Evolutionary conservation across 371 early-diverging fungal genomes (phyloP).

Genomic region (Aphelidium insulamus): DNA sequence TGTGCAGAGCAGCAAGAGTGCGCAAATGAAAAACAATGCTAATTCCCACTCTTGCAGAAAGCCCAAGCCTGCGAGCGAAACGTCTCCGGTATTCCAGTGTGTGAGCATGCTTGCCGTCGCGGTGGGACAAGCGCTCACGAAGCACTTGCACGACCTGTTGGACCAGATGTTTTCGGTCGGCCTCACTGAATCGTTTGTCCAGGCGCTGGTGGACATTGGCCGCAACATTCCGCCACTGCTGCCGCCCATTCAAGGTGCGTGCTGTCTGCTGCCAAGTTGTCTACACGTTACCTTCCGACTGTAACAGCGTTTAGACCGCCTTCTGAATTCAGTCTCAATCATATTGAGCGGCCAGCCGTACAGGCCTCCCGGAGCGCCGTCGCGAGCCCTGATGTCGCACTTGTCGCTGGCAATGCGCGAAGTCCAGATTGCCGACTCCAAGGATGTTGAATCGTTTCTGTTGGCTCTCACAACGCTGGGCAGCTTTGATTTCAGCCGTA

Average conservation of each 20-base stretch:
- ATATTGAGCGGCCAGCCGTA: slow-evolving; percentile 69
- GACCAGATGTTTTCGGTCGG: slow-evolving; percentile 80
- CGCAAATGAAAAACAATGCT: slow-evolving; percentile 4
- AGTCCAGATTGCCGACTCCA: slow-evolving; percentile 20
- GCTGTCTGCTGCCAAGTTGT: not conserved
- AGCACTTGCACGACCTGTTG: slow-evolving; percentile 62
- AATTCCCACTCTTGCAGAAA: not conserved
- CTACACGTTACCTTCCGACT: not conserved
- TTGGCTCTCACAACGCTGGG: slow-evolving; percentile 71
- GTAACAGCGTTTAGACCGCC: slow-evolving; percentile 26
- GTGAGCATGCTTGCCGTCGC: slow-evolving; percentile 70
- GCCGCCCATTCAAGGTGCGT: slow-evolving; percentile 61
- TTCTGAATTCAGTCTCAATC: slow-evolving; percentile 69
- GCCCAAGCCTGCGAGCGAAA: not conserved
- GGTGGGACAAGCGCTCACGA: slow-evolving; percentile 68
- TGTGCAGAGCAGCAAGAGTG: too few relatives aligned
- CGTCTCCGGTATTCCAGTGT: slow-evolving; percentile 45
- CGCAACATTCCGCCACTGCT: slow-evolving; percentile 58
- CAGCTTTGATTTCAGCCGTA: slow-evolving; percentile 59
- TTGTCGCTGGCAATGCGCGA: slow-evolving; percentile 10
- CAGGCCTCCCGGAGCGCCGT: slow-evolving; percentile 52
- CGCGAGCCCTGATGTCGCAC: not conserved
- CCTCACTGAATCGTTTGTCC: slow-evolving; percentile 53
- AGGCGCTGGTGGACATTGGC: slow-evolving; percentile 57
- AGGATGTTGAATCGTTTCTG: slow-evolving; percentile 51